phyloP scores from a whole-genome alignment of 1,284 basidiomycete genomes.

The Stereum hirsutum region DNA sequence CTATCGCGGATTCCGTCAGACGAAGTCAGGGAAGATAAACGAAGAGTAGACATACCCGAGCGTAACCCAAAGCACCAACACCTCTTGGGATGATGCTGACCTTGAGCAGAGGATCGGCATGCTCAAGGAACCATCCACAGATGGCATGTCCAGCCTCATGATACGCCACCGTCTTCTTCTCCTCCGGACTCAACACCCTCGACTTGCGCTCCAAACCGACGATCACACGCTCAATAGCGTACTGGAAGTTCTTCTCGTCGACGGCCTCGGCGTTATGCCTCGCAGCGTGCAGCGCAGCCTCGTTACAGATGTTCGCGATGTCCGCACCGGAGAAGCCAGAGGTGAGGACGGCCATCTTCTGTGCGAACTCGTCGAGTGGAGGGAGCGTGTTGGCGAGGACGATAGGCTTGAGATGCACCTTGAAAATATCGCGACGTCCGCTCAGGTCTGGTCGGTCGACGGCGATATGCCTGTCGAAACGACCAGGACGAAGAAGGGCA shows the following conservation, averaged over 20 bases:
- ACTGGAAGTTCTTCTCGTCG: slow-evolving; percentile 86
- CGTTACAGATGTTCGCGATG: slow-evolving; percentile 98
- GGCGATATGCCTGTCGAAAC: slow-evolving; percentile 95
- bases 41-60: slow-evolving; percentile 50
- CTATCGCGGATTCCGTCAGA: slow-evolving; percentile 25
- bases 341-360: slow-evolving; percentile 92
- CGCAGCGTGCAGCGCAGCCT: slow-evolving; percentile 93
- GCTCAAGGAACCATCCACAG: slow-evolving; percentile 97
- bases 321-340: slow-evolving; percentile 99
- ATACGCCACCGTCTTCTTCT: slow-evolving; percentile 99
- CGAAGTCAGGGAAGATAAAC: not conserved
- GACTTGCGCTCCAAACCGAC: slow-evolving; percentile 96
- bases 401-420: slow-evolving; percentile 87
- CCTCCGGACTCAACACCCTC: slow-evolving; percentile 85
- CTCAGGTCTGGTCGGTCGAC: slow-evolving; percentile 94
- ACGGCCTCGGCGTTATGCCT: slow-evolving; percentile 77
- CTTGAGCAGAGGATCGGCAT: slow-evolving; percentile 94
- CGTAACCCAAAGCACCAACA: slow-evolving; percentile 93
- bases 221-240: slow-evolving; percentile 96
- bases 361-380: slow-evolving; percentile 59
- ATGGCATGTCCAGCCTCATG: slow-evolving; percentile 99
- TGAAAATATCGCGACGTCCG: slow-evolving; percentile 91
- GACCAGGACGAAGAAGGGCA: slow-evolving; percentile 93
- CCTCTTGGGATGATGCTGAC: slow-evolving; percentile 98
- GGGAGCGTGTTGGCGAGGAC: slow-evolving; percentile 56